Base-by-base conservation (phyloP, 2,329 filamentous ascomycete genomes). In the Tolypocladium guangdongense region DNA sequence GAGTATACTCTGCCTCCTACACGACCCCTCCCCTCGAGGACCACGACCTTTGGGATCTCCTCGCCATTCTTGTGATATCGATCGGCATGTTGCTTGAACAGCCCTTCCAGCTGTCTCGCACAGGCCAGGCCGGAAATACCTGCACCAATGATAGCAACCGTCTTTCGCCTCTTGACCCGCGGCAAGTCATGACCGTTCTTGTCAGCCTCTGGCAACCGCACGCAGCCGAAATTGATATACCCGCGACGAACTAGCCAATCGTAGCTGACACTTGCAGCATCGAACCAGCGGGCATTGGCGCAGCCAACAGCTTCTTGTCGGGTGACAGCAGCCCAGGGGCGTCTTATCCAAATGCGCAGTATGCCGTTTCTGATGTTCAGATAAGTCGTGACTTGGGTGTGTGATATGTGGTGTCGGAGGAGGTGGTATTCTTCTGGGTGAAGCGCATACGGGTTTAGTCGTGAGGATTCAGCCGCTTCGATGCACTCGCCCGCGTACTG, bases 311-410 rank as follows among this genome's bases (percentile, higher is more conserved):
- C 93, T 69, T 96, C 90, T 66, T 91, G 84, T 49, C 85, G 79
- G 30, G 86, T 87, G 14, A 99, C 87, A 56, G 83, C 83, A 43
- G 90, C 82, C 65, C 91, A 82, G 8, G 93, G 90, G 64, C 95
- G 95, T 60, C 86, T 82, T 37, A 88, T 80, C 93, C 93, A 99
- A 41, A 97, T 72, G 53, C 93, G 81, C 52, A 99, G 74, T 55
- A 99, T 96, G 18, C 90, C 88, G 68, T 99, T 99, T 61, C 93
- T 82, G 57, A 99, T 93, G 67, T 97, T 97, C 52, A 99, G 76
- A 70, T 99, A 99, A 14, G 90, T 88, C 3, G 92, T 96, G 59
- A 96, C 90, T 69, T 99, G 93, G 35, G 86, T 78, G 62, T 89
- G 85, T 64, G 87, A 95, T 60, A 99, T 83, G 62, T 95, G 85